Evolutionary conservation across 176 grass and related monocot species (phyloP).

Genomic region (Bolboschoenus planiculmis): DNA sequence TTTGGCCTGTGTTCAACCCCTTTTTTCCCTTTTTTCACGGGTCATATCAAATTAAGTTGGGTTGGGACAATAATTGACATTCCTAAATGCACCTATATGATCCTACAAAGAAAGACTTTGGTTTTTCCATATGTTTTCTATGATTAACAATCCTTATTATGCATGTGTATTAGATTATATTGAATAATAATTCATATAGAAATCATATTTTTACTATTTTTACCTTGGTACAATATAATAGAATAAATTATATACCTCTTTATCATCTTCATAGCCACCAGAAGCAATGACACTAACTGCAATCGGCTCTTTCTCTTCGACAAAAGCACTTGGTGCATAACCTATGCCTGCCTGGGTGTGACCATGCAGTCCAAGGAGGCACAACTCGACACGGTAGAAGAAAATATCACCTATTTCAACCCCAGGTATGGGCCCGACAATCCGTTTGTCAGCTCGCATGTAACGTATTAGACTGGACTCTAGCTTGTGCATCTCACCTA

Average conservation of each 20-base stretch:
- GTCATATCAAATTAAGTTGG: too few species aligned
- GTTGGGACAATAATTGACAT: too few species aligned
- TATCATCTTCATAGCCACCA: conserved; percentile 18
- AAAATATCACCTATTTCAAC: conserved; percentile 25
- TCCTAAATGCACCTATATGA: too few species aligned
- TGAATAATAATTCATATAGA: too few species aligned
- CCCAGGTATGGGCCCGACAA: neutral
- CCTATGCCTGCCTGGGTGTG: conserved; percentile 30
- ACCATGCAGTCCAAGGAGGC: conserved; percentile 27
- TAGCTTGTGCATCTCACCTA: neutral
- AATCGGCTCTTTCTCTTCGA: conserved; percentile 22
- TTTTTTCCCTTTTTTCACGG: too few species aligned
- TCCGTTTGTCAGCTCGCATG: neutral
- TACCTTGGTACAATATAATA: neutral
- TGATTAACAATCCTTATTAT: too few species aligned
- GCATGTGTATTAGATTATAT: too few species aligned
- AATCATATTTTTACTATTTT: too few species aligned
- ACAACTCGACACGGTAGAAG: conserved; percentile 28
- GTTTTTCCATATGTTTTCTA: too few species aligned
- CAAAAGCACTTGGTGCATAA: conserved; percentile 12
- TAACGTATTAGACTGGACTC: neutral
- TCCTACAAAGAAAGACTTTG: too few species aligned
- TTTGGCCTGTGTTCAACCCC: too few species aligned
- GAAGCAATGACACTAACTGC: conserved; percentile 31
- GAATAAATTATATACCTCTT: neutral